Evolutionary conservation across 441 rosid species (phyloP), one percentile per base, ranked within the genome.

Genomic region (Pelargonium cotyledonis): DNA sequence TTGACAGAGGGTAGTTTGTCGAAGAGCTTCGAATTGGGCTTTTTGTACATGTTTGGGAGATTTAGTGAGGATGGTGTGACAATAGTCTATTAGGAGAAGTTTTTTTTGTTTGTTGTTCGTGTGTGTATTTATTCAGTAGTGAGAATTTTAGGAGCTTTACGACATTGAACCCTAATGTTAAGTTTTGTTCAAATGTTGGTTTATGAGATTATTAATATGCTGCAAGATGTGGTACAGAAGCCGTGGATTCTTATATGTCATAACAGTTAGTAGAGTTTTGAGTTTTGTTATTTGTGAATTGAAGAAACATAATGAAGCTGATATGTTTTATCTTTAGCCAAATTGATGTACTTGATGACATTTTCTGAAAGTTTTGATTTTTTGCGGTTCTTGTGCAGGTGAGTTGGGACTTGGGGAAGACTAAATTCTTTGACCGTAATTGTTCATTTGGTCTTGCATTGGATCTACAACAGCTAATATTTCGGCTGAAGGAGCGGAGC

Each of bases 401-500:
- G 68, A 71, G 60, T 61, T 26, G 60, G 35, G 64, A 26, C 4
- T n/a, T n/a, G n/a, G n/a, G n/a, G n/a, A n/a, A 12, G 55, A 49
- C 55, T 12, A 12, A 49, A 49, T 76, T 53, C 23, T 57, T 51
- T 9, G 38, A 65, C 65, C 44, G 55, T 40, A 66, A 70, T 60
- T 47, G 44, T 55, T 69, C 9, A 16, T 72, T 72, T 62, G 60
- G 65, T 60, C 41, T 47, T 53, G 43, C 41, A 40, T 75, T 72
- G 66, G 66, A 73, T 74, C 19, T 58, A 55, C 67, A 58, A 65
- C 51, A 41, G 55, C 46, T 51, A 51, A 43, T 15, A 77, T 70
- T 29, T 29, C 35, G 83, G 72, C 77, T 41, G 75, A 79, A 71
- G 76, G 73, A 58, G 72, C 47, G 60, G 74, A 75, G 58, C 15